Evolutionary conservation across 345 rosid species (phyloP), one percentile per base, ranked within the genome.

Genomic region (Combretum micranthum): DNA sequence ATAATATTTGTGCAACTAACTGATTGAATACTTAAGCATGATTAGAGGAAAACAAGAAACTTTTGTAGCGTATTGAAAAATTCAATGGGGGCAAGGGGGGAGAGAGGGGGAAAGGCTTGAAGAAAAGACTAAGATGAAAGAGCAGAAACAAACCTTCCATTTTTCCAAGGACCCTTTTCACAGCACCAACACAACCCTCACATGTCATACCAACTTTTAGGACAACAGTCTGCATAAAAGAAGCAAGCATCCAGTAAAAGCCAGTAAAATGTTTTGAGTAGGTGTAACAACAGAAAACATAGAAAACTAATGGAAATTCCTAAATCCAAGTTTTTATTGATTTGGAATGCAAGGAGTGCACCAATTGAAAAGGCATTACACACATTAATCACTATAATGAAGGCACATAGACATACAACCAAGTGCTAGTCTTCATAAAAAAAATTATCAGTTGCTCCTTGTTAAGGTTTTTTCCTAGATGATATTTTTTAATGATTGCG

Each of bases 141-240:
- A 44, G 12, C 0, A 2, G 37, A 53, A 26, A 62, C 77, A 20
- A 44, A 87, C 97, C 96, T 75, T 90, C 83, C 94, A 90, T 82
- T 72, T 87, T 87, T 12, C 82, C 87, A 44, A 87, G 64, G 57
- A 87, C 97, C 76, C 97, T 75, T 71, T 77, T 82, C 61, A 90
- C 96, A 57, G 97, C 87, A 53, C 94, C 97, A 5, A 68, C 77
- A 7, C 96, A 87, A 65, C 94, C 96, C 51, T 75, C 68, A 8
- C 94, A 90, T 59, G 97, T 74, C 97, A 90, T 87, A 16, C 77
- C 87, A 63, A 87, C 97, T 75, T 77, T 85, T 42, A 87, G 84
- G 62, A 87, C 84, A 58, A 81, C 86, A 13, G 88, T 87, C 95
- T 90, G 84, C 64, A 67, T 59, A 46, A 51, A 66, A 67, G 55